phyloP scores from a whole-genome alignment of 768 basidiomycete species.

The Trametes maxima region DNA sequence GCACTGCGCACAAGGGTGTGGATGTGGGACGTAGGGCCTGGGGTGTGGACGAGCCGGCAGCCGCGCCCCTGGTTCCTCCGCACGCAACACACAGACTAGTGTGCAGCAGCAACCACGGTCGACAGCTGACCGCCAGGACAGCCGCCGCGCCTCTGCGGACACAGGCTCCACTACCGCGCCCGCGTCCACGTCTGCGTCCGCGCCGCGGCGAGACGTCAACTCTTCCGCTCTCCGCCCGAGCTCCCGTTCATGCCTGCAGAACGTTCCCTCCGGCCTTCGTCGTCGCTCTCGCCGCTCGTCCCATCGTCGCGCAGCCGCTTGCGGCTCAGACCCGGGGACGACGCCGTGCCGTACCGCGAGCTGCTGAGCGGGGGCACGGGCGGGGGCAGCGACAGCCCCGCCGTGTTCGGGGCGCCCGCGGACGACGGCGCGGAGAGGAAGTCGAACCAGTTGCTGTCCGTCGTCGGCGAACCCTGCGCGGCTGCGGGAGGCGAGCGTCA shows the following conservation, averaged over 20 bases:
- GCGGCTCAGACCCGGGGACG: conserved; percentile 18
- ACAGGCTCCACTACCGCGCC: background rate
- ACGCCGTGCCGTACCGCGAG: conserved; percentile 18
- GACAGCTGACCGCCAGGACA: background rate
- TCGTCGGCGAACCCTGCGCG: conserved; percentile 11
- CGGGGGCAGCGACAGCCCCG: conserved; percentile 14
- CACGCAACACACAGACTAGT: no score
- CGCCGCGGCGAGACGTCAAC: background rate
- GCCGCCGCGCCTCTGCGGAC: background rate
- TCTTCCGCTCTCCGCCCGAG: conserved; percentile 5
- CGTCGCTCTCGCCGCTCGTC: conserved; percentile 18
- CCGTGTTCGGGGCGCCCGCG: background rate
- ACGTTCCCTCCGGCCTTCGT: background rate
- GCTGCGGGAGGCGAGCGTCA: background rate
- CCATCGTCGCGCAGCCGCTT: conserved; percentile 26
- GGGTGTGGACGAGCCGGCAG: no score
- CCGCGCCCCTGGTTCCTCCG: no score
- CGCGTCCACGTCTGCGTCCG: background rate
- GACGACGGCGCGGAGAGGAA: conserved; percentile 16
- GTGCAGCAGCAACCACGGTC: background rate
- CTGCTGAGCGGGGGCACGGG: conserved; percentile 21
- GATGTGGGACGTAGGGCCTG: no score
- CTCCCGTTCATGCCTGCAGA: conserved; percentile 1
- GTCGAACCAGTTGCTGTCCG: conserved; percentile 25
- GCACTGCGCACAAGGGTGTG: no score